Percentiles rank a stretch among this genome's conserved stretches.
These are phyloP conservation scores for Coleophoma cylindrospora DNA, from an alignment of 2,329 filamentous ascomycete species.

Conservation along the genomic window DNA sequence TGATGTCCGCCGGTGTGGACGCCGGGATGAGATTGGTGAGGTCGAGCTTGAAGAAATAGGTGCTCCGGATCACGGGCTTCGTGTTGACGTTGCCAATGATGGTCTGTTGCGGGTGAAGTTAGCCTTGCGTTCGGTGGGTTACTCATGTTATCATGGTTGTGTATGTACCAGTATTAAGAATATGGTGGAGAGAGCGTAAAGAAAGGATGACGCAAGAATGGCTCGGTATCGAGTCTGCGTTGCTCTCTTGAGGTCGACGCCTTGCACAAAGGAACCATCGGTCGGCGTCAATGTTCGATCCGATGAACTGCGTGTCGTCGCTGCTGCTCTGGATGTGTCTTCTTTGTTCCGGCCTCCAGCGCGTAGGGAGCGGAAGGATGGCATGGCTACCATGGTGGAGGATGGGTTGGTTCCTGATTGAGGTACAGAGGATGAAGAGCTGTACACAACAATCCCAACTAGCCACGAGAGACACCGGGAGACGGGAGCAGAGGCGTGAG, in stretches of 20 bases:
- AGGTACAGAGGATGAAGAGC: not conserved
- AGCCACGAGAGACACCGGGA: not conserved
- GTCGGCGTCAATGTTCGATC: conserved; percentile 18
- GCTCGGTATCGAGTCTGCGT: conserved; percentile 46
- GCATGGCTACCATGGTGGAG: conserved; percentile 19
- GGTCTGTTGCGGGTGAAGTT: conserved; percentile 28
- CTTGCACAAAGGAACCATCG: conserved; percentile 3
- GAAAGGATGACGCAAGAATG: conserved; percentile 58
- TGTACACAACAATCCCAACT: not conserved
- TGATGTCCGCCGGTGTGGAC: conserved; percentile 40
- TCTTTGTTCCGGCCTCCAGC: conserved; percentile 12
- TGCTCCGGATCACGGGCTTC: conserved; percentile 56
- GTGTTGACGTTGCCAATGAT: conserved; percentile 70
- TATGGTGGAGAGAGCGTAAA: conserved; percentile 69
- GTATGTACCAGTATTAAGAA: conserved; percentile 69
- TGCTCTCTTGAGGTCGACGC: conserved; percentile 35
- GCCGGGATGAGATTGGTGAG: conserved; percentile 61
- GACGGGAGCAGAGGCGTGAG: not conserved
- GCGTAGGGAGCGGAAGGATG: conserved; percentile 22
- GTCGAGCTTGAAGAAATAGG: conserved; percentile 83
- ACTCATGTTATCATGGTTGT: not conserved
- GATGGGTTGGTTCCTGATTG: not conserved
- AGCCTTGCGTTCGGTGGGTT: not conserved
- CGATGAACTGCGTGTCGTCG: conserved; percentile 5
- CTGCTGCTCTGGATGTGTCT: conserved; percentile 3